Percentiles rank a stretch among this genome's conserved stretches.
These are phyloP conservation scores for Fusarium domesticum DNA, from an alignment of 2,329 filamentous ascomycete species.

Conservation along the genomic window DNA sequence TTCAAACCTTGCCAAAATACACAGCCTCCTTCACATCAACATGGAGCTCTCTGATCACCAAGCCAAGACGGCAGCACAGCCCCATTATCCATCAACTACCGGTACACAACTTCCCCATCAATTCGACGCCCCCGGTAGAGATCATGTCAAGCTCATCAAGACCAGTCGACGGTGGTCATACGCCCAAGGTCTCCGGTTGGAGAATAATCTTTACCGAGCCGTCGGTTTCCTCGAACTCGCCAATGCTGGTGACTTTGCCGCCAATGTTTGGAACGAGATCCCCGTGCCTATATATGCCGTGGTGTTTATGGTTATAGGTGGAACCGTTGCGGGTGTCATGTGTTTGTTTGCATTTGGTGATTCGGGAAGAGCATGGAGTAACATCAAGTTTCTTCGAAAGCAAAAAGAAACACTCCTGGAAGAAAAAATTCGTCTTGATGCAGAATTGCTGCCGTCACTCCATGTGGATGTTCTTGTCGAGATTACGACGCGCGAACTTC, in stretches of 20 bases:
- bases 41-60: too few species aligned
- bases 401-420: constrained; percentile 38
- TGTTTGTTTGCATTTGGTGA: constrained; percentile 47
- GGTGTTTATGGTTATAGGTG: constrained; percentile 53
- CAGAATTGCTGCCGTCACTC: constrained; percentile 3
- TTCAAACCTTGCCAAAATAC: background rate
- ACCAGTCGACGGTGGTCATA: constrained; percentile 7
- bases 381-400: constrained; percentile 43
- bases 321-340: constrained; percentile 43
- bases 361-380: constrained; percentile 41
- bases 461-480: constrained; percentile 40
- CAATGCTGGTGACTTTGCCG: constrained; percentile 56
- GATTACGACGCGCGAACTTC: constrained; percentile 47
- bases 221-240: constrained; percentile 53
- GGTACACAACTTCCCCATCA: background rate
- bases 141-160: constrained; percentile 17
- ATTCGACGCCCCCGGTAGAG: constrained; percentile 8
- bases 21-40: background rate
- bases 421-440: constrained; percentile 11
- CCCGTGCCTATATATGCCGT: constrained; percentile 49
- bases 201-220: constrained; percentile 31
- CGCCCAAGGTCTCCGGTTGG: constrained; percentile 17
- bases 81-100: background rate
- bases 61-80: too few species aligned
- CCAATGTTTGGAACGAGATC: constrained; percentile 54